Base-by-base conservation (phyloP, 768 basidiomycete species). In the Lentinula raphanica region DNA sequence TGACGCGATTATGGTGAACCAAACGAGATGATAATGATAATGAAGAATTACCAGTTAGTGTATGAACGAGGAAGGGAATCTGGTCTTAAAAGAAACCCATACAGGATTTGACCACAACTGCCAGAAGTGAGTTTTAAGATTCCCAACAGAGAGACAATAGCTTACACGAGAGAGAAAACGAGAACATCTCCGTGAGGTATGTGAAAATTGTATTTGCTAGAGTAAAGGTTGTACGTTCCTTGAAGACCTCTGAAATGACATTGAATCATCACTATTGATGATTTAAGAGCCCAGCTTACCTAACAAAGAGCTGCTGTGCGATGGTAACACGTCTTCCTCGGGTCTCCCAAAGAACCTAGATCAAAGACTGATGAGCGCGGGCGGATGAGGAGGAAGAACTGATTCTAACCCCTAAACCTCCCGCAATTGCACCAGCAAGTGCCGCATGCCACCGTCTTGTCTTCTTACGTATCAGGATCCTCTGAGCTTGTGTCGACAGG, bases 271-370 rank as follows among this genome's bases (percentile, higher is more conserved):
- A 6, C 23, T 25, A n/a, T 3, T 36, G 19, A 29, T 49, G 32
- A 15, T 5, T 5, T 32, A 54, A 23, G 29, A 29, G n/a, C n/a
- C 25, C 8, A 49, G 74, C 85, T 50, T 58, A 86, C 92, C 93
- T 83, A 53, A 96, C 93, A 72, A 96, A 92, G 64, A 94, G 67
- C 70, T 95, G 94, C 65, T 95, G 92, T 0, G 88, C 88, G 61
- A 94, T 88, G 17, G 81, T 80, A 15, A 76, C 71, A 58, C 90
- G 75, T 35, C 89, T 70, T 2, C 79, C 78, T 60, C 74, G 76
- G 67, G 83, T 91, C 74, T 94, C 93, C 68, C 87, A 92, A 67
- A 87, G 76, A 42, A 96, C 27, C 51, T 53, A 38, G 29, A 25
- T 2, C 11, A 19, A 3, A 11, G 11, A n/a, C 11, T 5, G 27